These are phyloP conservation scores for Trichoderma asperelloides DNA, from an alignment of 495 filamentous ascomycete species.

Conservation along the genomic window DNA sequence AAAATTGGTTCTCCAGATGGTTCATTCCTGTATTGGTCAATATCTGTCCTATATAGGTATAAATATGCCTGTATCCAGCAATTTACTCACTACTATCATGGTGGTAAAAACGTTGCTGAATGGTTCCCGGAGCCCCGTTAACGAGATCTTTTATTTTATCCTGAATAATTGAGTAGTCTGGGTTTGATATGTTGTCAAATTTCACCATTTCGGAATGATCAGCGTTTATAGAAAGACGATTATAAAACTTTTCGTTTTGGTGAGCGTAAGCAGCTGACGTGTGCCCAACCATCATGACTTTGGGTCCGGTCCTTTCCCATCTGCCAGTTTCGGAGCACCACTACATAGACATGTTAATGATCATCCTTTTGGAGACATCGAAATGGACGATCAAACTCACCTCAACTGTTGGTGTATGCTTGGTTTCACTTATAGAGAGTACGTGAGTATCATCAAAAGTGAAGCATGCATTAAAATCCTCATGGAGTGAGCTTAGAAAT, in stretches of 20 bases:
- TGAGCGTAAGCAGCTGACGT: constrained; percentile 2
- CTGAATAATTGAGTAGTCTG: not conserved
- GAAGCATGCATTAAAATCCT: constrained; percentile 13
- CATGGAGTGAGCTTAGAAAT: constrained; percentile 11
- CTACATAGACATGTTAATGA: not conserved
- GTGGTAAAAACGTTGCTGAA: not conserved
- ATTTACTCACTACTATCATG: not conserved
- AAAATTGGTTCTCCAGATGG: not conserved
- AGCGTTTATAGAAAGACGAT: not conserved
- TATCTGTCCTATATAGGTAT: not conserved
- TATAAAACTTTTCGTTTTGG: not conserved
- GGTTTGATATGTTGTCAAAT: not conserved
- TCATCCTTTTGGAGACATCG: too few relatives aligned
- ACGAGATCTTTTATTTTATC: not conserved
- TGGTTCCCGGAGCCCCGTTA: not conserved
- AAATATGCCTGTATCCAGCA: not conserved
- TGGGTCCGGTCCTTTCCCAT: constrained; percentile 11
- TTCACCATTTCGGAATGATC: constrained; percentile 11
- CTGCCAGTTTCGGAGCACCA: not conserved
- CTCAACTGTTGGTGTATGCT: constrained; percentile 13
- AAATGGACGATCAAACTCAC: too few relatives aligned
- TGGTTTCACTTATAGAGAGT: constrained; percentile 16
- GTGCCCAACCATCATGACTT: constrained; percentile 4
- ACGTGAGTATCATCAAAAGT: constrained; percentile 14
- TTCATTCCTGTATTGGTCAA: not conserved